Evolutionary conservation across 2,329 filamentous ascomycete genomes (phyloP).

Genomic region (Parafenestella ontariensis): DNA sequence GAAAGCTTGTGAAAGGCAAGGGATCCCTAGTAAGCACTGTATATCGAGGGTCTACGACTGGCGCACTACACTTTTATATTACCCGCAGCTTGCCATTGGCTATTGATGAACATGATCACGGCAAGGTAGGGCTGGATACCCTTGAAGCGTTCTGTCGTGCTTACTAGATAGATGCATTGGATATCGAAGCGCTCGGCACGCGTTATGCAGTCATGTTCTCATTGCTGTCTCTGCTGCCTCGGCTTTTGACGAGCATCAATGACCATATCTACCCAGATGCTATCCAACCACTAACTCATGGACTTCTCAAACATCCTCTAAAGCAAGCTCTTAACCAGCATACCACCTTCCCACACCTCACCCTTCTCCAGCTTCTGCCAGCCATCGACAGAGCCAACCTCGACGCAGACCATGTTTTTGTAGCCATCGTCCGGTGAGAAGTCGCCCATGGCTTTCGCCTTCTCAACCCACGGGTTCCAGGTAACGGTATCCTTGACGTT

Average conservation of each 20-base stretch:
- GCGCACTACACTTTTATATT: neutral
- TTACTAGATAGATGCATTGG: neutral
- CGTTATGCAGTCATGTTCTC: neutral
- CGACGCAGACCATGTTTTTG: slow-evolving; percentile 92
- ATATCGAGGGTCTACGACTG: slow-evolving; percentile 10
- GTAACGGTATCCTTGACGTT: slow-evolving; percentile 88
- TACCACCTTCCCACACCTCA: slow-evolving; percentile 70
- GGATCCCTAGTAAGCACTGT: slow-evolving; percentile 6
- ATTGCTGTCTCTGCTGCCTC: neutral
- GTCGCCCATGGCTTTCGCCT: slow-evolving; percentile 81
- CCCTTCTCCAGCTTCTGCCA: slow-evolving; percentile 89
- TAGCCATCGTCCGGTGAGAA: slow-evolving; percentile 89
- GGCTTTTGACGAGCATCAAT: neutral
- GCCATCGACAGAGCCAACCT: slow-evolving; percentile 81
- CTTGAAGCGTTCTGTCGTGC: slow-evolving; percentile 2
- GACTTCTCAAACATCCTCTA: neutral
- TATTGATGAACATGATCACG: neutral
- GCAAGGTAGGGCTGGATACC: neutral
- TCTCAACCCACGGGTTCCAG: slow-evolving; percentile 96
- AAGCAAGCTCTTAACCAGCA: slow-evolving; percentile 59
- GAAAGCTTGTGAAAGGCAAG: slow-evolving; percentile 18
- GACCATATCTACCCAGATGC: neutral
- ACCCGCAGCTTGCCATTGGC: neutral
- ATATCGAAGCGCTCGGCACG: neutral
- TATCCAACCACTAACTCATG: neutral